Evolutionary conservation across 345 rosid species (phyloP).

Genomic region (Lenwebbia sp.): DNA sequence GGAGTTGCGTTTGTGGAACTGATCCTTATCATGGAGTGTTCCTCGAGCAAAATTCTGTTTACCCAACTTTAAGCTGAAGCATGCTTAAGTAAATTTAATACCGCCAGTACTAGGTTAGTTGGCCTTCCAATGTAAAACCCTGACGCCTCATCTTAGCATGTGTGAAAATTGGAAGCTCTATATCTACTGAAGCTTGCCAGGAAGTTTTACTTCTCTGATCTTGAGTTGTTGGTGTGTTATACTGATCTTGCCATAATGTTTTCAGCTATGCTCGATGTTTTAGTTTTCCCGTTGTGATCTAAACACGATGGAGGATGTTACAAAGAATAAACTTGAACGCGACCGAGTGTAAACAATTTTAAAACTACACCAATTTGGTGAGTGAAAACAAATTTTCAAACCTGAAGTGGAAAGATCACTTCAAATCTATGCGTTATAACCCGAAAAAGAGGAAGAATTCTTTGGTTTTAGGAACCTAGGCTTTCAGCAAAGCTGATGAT

Average conservation of each 20-base stretch:
- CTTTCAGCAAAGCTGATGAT: not conserved
- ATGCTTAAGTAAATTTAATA: not conserved
- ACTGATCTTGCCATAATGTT: not conserved
- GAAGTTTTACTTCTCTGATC: not conserved
- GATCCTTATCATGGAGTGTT: not conserved
- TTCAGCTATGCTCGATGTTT: not conserved
- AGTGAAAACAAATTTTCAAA: not conserved
- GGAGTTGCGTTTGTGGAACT: not conserved
- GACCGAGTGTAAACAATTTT: not conserved
- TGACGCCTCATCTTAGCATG: not conserved
- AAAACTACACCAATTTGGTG: not conserved
- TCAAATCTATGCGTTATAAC: not conserved
- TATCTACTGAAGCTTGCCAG: not conserved
- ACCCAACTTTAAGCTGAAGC: not conserved
- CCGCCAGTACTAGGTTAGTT: not conserved
- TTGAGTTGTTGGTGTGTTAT: not conserved
- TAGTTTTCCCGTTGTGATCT: not conserved
- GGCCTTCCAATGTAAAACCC: not conserved
- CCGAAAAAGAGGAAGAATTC: not conserved
- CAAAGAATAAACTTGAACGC: no score
- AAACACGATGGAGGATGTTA: not conserved
- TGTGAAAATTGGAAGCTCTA: not conserved
- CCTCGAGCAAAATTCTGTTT: not conserved
- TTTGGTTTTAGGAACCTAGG: not conserved
- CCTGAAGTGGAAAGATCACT: not conserved